Evolutionary conservation across 768 basidiomycete genomes (phyloP).

Genomic region (Suillus brevipes): DNA sequence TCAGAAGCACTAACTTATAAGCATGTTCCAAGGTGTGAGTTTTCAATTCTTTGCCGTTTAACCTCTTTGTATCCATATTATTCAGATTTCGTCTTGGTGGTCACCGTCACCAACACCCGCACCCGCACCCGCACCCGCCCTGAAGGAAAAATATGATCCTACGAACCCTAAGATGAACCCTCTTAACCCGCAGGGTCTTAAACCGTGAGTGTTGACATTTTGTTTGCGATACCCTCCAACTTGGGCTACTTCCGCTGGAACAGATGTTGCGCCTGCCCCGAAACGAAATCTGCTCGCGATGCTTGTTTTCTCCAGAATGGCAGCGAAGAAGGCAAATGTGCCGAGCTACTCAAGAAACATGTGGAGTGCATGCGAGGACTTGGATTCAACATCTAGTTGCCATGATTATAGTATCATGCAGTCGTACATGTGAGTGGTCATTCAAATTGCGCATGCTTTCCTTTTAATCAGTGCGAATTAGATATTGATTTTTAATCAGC

Average conservation of each 20-base stretch:
- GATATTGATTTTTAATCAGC: neutral
- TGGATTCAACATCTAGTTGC: conserved; percentile 76
- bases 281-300: conserved; percentile 90
- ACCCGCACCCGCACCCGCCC: conserved; percentile 39
- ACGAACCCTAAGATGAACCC: conserved; percentile 83
- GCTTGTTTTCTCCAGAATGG: conserved; percentile 83
- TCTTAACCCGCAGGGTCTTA: conserved; percentile 90
- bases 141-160: conserved; percentile 57
- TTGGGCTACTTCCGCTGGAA: neutral
- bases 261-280: conserved; percentile 95
- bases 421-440: neutral
- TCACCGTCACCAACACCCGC: conserved; percentile 52
- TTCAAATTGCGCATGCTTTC: neutral
- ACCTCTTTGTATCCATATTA: neutral
- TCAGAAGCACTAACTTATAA: neutral
- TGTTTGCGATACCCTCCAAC: neutral
- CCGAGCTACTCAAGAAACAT: conserved; percentile 75
- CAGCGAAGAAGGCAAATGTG: conserved; percentile 78
- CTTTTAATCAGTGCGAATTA: neutral
- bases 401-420: neutral
- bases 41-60: neutral
- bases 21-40: neutral
- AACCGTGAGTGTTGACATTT: conserved; percentile 65
- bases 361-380: conserved; percentile 87
- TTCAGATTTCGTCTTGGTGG: conserved; percentile 58